Conservation (phyloP, 495 filamentous ascomycete genomes). For the Friedmanniomyces endolithicus region DNA sequence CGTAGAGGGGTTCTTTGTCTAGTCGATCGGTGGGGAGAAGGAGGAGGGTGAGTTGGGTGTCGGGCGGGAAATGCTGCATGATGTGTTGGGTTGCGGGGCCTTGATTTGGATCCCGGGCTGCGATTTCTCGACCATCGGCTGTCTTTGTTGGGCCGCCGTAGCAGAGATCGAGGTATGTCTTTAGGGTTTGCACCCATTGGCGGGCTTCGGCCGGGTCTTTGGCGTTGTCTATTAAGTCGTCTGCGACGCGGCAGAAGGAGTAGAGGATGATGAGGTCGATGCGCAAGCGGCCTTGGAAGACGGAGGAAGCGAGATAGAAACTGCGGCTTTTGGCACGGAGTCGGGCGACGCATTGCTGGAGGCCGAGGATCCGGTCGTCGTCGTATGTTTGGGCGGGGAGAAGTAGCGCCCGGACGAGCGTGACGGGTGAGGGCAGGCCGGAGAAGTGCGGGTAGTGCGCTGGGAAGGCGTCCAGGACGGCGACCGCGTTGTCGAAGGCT, state of each 20-base stretch:
- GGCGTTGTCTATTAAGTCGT: constrained; percentile 55
- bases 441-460: constrained; percentile 34
- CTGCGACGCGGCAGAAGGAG: constrained; percentile 58
- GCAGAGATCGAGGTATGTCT: constrained; percentile 36
- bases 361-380: constrained; percentile 38
- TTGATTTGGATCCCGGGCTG: constrained; percentile 5
- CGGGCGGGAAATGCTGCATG: constrained; percentile 34
- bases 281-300: constrained; percentile 50
- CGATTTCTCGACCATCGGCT: not conserved
- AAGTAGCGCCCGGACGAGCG: constrained; percentile 37
- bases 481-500: constrained; percentile 49
- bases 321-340: constrained; percentile 50
- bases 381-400: constrained; percentile 35
- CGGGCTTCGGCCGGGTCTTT: constrained; percentile 33
- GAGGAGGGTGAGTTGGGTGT: constrained; percentile 36
- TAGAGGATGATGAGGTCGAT: constrained; percentile 56
- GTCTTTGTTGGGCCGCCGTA: constrained; percentile 15
- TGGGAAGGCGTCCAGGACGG: constrained; percentile 45
- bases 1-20: constrained; percentile 41
- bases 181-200: constrained; percentile 41
- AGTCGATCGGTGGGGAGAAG: constrained; percentile 44
- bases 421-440: constrained; percentile 33
- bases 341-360: constrained; percentile 41
- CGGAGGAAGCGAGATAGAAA: constrained; percentile 54
- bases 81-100: constrained; percentile 19